Conservation (phyloP, 2,329 filamentous ascomycete genomes). For the Xylariales sp. region DNA sequence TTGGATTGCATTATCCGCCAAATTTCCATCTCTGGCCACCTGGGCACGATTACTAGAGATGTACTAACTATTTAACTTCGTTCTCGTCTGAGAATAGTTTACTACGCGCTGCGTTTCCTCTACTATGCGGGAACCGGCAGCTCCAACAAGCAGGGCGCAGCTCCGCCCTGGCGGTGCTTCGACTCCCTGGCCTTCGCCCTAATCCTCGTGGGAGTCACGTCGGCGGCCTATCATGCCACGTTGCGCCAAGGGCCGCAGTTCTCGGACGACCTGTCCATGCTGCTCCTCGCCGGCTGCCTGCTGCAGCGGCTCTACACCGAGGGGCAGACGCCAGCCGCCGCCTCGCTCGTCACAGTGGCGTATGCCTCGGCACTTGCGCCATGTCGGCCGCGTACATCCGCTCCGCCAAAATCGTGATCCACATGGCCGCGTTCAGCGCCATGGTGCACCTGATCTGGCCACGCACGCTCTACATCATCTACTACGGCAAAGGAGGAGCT, state of each 20-base stretch:
- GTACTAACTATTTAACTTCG: no score
- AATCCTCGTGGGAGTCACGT: conserved; percentile 35
- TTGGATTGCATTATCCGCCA: conserved; percentile 30
- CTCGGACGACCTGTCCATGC: conserved; percentile 56
- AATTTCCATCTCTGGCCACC: conserved; percentile 16
- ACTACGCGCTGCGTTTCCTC: no score
- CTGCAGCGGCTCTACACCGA: conserved; percentile 44
- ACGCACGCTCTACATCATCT: conserved; percentile 30
- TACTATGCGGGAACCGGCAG: no score
- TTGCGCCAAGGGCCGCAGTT: conserved; percentile 38
- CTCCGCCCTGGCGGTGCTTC: conserved; percentile 5
- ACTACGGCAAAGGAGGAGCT: conserved; percentile 20
- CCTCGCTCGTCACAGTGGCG: conserved; percentile 25
- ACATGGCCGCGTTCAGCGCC: conserved; percentile 31
- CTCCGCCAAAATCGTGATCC: conserved; percentile 37
- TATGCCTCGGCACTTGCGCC: conserved; percentile 35
- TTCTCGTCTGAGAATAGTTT: no score
- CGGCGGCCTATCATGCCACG: conserved; percentile 39
- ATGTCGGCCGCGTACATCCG: conserved; percentile 38
- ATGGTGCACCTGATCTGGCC: conserved; percentile 26
- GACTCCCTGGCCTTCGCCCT: conserved; percentile 39
- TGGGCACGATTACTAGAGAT: no score
- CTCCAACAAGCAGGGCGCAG: no score
- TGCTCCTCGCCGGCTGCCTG: conserved; percentile 46
- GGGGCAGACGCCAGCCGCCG: conserved; percentile 31